A percentile compares a stretch with the other conserved stretches of the same genome.
phyloP scores from a whole-genome alignment of 1,284 basidiomycete genomes.

The Melampsora americana region DNA sequence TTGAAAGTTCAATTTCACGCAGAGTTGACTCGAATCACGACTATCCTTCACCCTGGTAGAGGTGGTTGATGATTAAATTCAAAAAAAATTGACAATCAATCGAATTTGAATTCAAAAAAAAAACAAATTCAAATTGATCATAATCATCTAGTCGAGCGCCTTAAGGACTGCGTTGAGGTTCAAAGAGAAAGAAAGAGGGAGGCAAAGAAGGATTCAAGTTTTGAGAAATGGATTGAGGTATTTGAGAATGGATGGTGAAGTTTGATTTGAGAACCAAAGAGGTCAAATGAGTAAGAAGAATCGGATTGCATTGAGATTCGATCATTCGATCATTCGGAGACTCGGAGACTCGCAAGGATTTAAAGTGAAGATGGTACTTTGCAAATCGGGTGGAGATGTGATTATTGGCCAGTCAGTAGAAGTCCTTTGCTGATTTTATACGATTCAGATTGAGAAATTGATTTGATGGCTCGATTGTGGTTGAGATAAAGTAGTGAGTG shows the following conservation, averaged over 20 bases:
- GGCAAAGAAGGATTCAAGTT: background rate
- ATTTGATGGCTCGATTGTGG: too few species aligned
- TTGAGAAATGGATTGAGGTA: background rate
- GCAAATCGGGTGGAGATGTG: too few species aligned
- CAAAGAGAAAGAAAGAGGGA: background rate
- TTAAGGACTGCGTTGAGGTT: slow-evolving; percentile 43
- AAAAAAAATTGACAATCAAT: too few species aligned
- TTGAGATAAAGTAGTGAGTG: too few species aligned
- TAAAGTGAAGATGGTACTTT: too few species aligned
- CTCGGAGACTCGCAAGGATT: too few species aligned
- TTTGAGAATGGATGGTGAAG: background rate
- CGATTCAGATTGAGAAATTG: too few species aligned
- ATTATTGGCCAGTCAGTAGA: too few species aligned
- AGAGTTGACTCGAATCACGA: slow-evolving; percentile 45
- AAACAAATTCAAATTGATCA: too few species aligned
- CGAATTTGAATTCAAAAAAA: too few species aligned
- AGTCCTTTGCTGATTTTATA: too few species aligned
- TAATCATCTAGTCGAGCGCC: slow-evolving; percentile 41
- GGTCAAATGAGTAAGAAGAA: background rate
- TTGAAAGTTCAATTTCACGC: slow-evolving; percentile 15
- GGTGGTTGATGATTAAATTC: slow-evolving; percentile 42
- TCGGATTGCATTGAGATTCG: background rate
- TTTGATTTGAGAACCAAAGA: background rate
- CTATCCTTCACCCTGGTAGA: slow-evolving; percentile 45
- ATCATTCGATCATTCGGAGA: too few species aligned